Base-by-base conservation (phyloP, 768 basidiomycete genomes). In the Lentinula guzmanii region DNA sequence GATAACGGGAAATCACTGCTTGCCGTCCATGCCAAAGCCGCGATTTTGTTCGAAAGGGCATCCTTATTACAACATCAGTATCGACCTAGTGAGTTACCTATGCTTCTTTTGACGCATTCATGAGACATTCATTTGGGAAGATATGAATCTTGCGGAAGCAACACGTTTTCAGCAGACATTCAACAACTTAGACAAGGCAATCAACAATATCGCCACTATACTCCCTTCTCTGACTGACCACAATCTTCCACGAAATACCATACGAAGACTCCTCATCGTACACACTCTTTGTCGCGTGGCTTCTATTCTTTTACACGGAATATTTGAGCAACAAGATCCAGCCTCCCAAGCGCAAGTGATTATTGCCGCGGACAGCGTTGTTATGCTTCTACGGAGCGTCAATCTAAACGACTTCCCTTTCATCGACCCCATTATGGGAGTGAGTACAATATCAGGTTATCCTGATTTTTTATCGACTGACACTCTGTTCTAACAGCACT, bases 351-450 rank as follows among this genome's bases (percentile, higher is more conserved):
- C 46, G 4, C 62, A 64, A 34, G 45, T 59, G 3, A 4, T 51
- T 16, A 16, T 46, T 7, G 61, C 65, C 1, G 63, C 65, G 13
- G 51, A 55, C 57, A 54, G 60, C 4, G 39, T 66, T 45, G 64
- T 65, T 24, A 46, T 35, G 24, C 57, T 63, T 18, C 24, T 64
- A 8, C 54, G 50, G 1, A 53, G 58, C 24, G 52, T 57, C 1
- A 58, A 66, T 34, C 41, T 66, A 16, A 34, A 16, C 34, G 64
- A 61, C 13, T 51, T 66, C 11, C 60, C 46, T 11, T 65, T 59
- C 43, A 60, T 66, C 24, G 65, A 66, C 54, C 63, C 65, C 18
- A 66, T 66, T 28, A 46, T 63, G 10, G 65, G 65, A 48, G 65
- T 66, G 53, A 55, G 63, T 52, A 24, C 31, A 21, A 5, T 41